These are phyloP conservation scores for Haplographium delicatum DNA, from an alignment of 495 filamentous ascomycete species.

Conservation along the genomic window DNA sequence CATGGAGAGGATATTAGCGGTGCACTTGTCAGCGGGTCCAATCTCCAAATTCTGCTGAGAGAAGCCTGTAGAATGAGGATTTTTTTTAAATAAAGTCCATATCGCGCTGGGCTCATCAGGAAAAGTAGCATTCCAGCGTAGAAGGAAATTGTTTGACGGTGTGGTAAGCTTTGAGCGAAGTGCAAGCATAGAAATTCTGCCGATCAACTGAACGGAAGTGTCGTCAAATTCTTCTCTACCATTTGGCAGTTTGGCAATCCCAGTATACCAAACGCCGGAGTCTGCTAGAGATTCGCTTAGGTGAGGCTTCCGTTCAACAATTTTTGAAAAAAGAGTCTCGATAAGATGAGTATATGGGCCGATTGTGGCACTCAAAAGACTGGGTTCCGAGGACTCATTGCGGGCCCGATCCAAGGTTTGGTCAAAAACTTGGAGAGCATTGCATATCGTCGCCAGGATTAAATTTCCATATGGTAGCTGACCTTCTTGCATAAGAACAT, in stretches of 20 bases:
- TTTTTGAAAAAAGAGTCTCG: background rate
- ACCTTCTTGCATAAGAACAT: background rate
- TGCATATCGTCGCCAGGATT: constrained; percentile 9
- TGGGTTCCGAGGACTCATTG: background rate
- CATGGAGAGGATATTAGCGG: constrained; percentile 13
- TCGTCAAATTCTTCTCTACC: background rate
- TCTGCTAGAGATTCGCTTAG: background rate
- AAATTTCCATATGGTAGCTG: constrained; percentile 10
- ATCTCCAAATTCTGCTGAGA: background rate
- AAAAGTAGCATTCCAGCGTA: background rate
- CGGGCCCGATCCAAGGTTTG: background rate
- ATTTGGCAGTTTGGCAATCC: background rate
- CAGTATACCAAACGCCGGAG: no score
- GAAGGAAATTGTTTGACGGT: background rate
- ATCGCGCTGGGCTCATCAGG: background rate
- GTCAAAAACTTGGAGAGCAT: constrained; percentile 12
- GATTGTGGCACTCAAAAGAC: background rate
- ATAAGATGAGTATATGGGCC: constrained; percentile 13
- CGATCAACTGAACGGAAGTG: background rate
- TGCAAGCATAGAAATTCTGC: constrained; percentile 4
- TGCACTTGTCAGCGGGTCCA: constrained; percentile 8
- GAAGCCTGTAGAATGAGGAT: background rate
- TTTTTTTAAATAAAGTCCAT: constrained; percentile 3
- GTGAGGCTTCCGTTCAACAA: background rate
- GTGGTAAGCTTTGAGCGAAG: constrained; percentile 2